Conservation (phyloP, 768 basidiomycete genomes). For the Naganishia antarctica region DNA sequence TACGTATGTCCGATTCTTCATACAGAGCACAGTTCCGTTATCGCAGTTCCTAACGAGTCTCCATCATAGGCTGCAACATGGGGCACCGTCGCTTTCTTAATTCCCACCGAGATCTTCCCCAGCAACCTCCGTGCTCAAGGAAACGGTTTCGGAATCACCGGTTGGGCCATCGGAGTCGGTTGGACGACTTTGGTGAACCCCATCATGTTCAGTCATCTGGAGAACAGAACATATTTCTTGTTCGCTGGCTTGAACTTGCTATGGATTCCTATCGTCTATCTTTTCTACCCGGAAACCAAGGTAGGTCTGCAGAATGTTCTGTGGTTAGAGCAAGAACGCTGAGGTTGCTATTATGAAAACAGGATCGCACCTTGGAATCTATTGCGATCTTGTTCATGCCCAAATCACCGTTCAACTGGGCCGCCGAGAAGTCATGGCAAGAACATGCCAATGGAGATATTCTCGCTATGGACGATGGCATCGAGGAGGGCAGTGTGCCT, state of each 20-base stretch:
- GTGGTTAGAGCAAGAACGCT: not conserved
- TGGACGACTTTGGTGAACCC: constrained; percentile 30
- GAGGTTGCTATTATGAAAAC: constrained; percentile 6
- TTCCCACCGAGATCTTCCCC: constrained; percentile 36
- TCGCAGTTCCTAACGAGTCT: not conserved
- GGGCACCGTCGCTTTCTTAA: constrained; percentile 30
- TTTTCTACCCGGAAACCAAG: constrained; percentile 44
- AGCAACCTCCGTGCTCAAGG: constrained; percentile 33
- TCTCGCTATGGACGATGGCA: not conserved
- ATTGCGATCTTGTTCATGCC: constrained; percentile 30
- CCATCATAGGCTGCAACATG: constrained; percentile 4
- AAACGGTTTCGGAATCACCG: constrained; percentile 35
- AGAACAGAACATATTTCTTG: constrained; percentile 54
- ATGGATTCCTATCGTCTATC: constrained; percentile 52
- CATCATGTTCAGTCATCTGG: constrained; percentile 50
- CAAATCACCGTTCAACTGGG: constrained; percentile 26
- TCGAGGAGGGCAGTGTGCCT: not conserved
- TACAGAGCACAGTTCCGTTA: not conserved
- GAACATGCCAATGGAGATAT: constrained; percentile 24
- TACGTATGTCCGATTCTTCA: constrained; percentile 24
- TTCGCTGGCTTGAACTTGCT: constrained; percentile 54
- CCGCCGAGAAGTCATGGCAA: constrained; percentile 26
- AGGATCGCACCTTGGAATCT: constrained; percentile 29
- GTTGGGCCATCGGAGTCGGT: constrained; percentile 34
- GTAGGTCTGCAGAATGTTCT: not conserved